phyloP scores from a whole-genome alignment of 2,329 filamentous ascomycete genomes.

The Diplodia scrobiculata region DNA sequence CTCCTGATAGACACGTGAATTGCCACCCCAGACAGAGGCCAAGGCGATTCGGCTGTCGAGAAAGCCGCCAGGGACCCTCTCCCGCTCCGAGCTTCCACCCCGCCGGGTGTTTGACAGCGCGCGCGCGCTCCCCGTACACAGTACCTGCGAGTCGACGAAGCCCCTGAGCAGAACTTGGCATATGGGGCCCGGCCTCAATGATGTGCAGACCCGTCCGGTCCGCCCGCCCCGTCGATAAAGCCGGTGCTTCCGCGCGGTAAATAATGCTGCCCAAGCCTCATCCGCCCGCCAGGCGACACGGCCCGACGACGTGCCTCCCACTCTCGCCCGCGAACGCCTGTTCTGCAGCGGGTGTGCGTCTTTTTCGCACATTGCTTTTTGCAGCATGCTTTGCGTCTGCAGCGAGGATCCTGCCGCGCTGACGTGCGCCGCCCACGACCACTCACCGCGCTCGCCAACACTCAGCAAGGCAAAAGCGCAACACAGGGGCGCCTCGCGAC shows the following conservation, averaged over 20 bases:
- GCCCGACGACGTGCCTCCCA: slow-evolving; percentile 9
- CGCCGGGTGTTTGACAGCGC: neutral
- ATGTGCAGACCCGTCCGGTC: slow-evolving; percentile 24
- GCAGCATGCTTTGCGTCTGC: slow-evolving; percentile 10
- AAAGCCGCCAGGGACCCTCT: neutral
- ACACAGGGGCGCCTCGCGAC: neutral
- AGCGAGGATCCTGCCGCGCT: slow-evolving; percentile 7
- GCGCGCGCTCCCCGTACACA: neutral
- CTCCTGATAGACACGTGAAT: slow-evolving; percentile 25
- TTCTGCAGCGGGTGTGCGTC: neutral
- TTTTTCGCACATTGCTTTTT: slow-evolving; percentile 5
- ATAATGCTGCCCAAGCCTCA: slow-evolving; percentile 18
- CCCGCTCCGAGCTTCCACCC: slow-evolving; percentile 21
- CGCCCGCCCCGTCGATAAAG: neutral
- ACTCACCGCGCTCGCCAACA: neutral
- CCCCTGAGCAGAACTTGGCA: slow-evolving; percentile 3
- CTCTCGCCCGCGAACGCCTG: slow-evolving; percentile 1
- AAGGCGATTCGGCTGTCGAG: neutral
- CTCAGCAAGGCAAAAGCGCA: neutral
- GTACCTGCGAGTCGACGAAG: neutral
- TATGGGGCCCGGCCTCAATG: neutral
- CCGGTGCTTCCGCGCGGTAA: slow-evolving; percentile 20
- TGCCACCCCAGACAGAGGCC: slow-evolving; percentile 2
- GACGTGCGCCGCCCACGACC: slow-evolving; percentile 3
- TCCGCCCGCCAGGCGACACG: slow-evolving; percentile 16